A percentile compares a stretch with the other conserved stretches of the same genome.
Evolutionary conservation across 768 basidiomycete species (phyloP).

Genomic region (Trametes cingulata): DNA sequence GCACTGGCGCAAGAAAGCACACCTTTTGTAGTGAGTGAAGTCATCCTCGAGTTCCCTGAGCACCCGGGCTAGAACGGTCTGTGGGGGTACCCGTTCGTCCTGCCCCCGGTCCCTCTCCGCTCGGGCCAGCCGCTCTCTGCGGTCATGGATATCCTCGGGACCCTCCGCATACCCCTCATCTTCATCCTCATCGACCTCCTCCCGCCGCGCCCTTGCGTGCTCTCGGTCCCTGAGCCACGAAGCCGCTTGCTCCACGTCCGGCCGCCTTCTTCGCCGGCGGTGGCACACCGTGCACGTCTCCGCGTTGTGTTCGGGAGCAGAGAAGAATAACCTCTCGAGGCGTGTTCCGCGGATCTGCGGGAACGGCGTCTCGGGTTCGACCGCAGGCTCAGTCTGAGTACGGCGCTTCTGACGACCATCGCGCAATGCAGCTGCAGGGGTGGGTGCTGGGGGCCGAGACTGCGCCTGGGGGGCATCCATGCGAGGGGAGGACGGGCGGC

Average conservation of each 20-base stretch:
- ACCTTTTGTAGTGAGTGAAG: constrained; percentile 95
- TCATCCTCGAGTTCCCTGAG: constrained; percentile 91
- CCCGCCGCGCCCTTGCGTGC: background rate
- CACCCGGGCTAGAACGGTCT: constrained; percentile 83
- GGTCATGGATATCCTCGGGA: constrained; percentile 36
- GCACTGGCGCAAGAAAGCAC: constrained; percentile 29
- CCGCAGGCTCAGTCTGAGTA: constrained; percentile 1
- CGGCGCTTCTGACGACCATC: constrained; percentile 14
- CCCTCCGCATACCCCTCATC: constrained; percentile 54
- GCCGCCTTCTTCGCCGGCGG: constrained; percentile 39
- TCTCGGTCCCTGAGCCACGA: constrained; percentile 27
- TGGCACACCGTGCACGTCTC: constrained; percentile 70
- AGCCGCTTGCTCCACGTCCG: constrained; percentile 16
- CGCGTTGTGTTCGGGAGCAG: constrained; percentile 72
- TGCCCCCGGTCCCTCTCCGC: constrained; percentile 7
- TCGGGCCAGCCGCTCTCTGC: constrained; percentile 15
- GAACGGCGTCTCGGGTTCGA: constrained; percentile 55
- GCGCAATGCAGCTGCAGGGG: constrained; percentile 34
- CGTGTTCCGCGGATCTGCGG: constrained; percentile 80
- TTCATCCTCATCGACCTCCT: constrained; percentile 30
- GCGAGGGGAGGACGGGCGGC: constrained; percentile 10
- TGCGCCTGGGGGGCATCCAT: background rate
- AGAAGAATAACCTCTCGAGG: constrained; percentile 81
- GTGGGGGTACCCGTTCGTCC: constrained; percentile 63
- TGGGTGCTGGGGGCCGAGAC: constrained; percentile 40